A percentile compares a stretch with the other conserved stretches of the same genome.
phyloP scores from a whole-genome alignment of 768 basidiomycete species.

The Suillus clintonianus region DNA sequence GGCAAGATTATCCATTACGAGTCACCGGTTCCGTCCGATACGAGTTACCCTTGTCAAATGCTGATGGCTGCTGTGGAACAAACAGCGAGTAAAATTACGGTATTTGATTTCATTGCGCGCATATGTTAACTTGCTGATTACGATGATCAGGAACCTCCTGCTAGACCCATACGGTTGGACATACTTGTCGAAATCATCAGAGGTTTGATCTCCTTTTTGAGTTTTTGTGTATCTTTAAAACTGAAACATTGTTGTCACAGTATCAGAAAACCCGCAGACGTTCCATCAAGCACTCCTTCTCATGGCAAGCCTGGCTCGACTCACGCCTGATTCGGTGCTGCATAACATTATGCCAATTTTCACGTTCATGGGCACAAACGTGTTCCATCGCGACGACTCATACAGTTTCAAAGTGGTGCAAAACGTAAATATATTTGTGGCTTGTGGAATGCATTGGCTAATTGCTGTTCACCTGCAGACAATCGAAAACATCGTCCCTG shows the following conservation, averaged over 20 bases:
- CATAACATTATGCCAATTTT: constrained; percentile 98
- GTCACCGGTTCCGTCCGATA: constrained; percentile 58
- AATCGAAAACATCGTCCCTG: constrained; percentile 90
- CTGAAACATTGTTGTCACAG: constrained; percentile 38
- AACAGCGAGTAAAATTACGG: constrained; percentile 56
- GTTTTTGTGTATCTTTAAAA: not conserved
- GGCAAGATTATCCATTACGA: constrained; percentile 62
- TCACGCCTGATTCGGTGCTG: constrained; percentile 88
- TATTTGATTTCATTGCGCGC: constrained; percentile 28
- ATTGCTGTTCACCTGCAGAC: constrained; percentile 52
- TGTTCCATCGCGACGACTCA: constrained; percentile 94
- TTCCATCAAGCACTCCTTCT: constrained; percentile 91
- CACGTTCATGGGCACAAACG: constrained; percentile 99
- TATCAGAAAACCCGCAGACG: constrained; percentile 89
- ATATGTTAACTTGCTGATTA: constrained; percentile 1
- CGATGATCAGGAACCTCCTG: constrained; percentile 49
- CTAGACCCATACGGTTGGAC: constrained; percentile 73
- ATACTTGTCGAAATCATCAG: constrained; percentile 86
- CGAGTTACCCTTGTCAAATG: constrained; percentile 79
- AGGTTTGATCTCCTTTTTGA: constrained; percentile 41
- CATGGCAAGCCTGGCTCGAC: constrained; percentile 78
- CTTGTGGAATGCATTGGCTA: not conserved
- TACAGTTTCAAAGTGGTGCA: constrained; percentile 96
- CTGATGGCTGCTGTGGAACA: constrained; percentile 81
- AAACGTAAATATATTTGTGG: constrained; percentile 52